phyloP scores from a whole-genome alignment of 2,329 filamentous ascomycete genomes.

The Colletotrichum acutatum region DNA sequence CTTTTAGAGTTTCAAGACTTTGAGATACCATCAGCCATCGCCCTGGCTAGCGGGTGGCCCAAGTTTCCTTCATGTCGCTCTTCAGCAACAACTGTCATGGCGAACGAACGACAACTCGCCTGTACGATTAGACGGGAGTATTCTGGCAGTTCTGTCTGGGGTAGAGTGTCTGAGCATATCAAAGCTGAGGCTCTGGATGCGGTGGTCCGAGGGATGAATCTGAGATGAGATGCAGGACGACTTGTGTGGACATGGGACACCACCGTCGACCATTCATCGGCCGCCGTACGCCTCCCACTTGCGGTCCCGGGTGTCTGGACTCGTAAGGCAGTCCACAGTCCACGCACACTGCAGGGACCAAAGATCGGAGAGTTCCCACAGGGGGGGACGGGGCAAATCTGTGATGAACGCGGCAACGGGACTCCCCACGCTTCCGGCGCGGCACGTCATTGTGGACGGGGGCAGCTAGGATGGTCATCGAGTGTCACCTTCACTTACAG shows the following conservation, averaged over 20 bases:
- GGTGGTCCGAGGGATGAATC: not conserved
- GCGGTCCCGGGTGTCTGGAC: not conserved
- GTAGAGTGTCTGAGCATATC: not conserved
- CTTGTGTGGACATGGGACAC: not conserved
- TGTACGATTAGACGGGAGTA: not conserved
- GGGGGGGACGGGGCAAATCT: not conserved
- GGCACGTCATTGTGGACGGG: not conserved
- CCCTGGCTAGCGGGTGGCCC: not conserved
- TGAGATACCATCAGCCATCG: not conserved
- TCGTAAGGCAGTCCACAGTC: conserved; percentile 5
- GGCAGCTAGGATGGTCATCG: not conserved
- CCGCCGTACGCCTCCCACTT: not conserved
- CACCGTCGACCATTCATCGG: not conserved
- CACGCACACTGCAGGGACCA: not conserved
- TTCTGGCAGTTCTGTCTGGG: not conserved
- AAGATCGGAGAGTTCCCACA: not conserved
- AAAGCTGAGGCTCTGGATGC: not conserved
- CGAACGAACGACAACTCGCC: not conserved
- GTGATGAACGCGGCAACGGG: not conserved
- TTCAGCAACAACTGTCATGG: not conserved
- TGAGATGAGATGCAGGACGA: conserved; percentile 3
- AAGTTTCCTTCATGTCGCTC: not conserved
- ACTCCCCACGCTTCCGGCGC: not conserved
- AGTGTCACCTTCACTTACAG: not conserved
- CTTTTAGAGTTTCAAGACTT: not conserved